These are phyloP conservation scores for Talaromyces sp. DNA, from an alignment of 2,329 filamentous ascomycete species.

Conservation along the genomic window DNA sequence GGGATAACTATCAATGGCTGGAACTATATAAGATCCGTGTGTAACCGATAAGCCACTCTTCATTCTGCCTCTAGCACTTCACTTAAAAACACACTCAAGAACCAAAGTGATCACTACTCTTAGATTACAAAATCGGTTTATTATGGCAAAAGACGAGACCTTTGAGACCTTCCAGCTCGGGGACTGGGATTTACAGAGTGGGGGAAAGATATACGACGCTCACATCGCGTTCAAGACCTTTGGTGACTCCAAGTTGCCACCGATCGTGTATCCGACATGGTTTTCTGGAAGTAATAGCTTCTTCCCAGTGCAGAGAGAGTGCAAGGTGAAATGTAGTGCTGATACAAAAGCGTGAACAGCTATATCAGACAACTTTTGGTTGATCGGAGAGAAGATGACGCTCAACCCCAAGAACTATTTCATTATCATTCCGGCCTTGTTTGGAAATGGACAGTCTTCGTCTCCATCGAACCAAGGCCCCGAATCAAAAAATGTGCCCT, in stretches of 20 bases:
- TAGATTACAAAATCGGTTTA: not conserved
- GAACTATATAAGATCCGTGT: not conserved
- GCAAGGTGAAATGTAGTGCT: not conserved
- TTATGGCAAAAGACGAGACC: not conserved
- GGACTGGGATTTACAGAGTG: constrained; percentile 62
- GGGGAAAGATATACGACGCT: constrained; percentile 57
- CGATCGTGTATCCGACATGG: constrained; percentile 73
- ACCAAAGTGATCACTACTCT: not conserved
- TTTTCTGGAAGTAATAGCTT: constrained; percentile 53
- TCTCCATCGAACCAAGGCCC: constrained; percentile 59
- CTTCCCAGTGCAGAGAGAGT: not conserved
- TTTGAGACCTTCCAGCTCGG: constrained; percentile 53
- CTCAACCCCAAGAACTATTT: constrained; percentile 61
- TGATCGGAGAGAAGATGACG: constrained; percentile 61
- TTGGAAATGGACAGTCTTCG: constrained; percentile 64
- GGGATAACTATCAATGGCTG: not conserved
- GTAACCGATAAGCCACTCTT: not conserved
- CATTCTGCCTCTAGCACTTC: too few relatives aligned
- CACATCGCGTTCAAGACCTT: constrained; percentile 73
- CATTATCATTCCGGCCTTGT: constrained; percentile 63
- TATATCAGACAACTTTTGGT: constrained; percentile 70
- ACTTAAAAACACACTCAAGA: not conserved
- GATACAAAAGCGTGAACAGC: constrained; percentile 22
- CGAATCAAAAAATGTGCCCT: constrained; percentile 42
- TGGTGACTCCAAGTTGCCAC: constrained; percentile 57